Conservation (phyloP, 2,329 filamentous ascomycete genomes). For the Fusarium sterilihyphosum region DNA sequence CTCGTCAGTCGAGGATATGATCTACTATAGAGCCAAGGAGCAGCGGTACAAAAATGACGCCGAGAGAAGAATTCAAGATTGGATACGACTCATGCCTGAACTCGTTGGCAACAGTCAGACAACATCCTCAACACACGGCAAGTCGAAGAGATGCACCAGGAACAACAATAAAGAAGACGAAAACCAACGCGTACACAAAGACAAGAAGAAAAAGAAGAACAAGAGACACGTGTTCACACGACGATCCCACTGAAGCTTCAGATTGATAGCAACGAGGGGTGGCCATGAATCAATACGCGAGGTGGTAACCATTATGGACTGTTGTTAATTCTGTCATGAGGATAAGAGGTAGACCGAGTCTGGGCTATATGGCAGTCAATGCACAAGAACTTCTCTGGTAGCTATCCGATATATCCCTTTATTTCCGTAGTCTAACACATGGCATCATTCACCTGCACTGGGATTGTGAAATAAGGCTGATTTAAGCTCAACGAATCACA, state of each 20-base stretch:
- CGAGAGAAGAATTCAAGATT: conserved; percentile 22
- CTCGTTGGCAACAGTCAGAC: background rate
- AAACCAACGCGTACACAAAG: background rate
- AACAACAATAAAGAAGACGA: background rate
- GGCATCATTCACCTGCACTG: background rate
- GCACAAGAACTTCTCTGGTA: background rate
- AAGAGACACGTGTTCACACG: conserved; percentile 1
- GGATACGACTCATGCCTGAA: conserved; percentile 23
- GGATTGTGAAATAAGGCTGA: background rate
- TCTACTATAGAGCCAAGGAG: conserved; percentile 18
- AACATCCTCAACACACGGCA: background rate
- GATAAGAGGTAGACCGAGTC: background rate
- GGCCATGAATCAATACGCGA: background rate
- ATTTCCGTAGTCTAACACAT: background rate
- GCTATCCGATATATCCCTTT: background rate
- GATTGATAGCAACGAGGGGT: background rate
- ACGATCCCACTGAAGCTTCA: background rate
- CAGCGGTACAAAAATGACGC: conserved; percentile 20
- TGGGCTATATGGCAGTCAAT: background rate
- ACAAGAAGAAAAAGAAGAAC: background rate
- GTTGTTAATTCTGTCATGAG: background rate
- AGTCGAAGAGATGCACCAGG: background rate
- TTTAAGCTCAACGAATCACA: conserved; percentile 23
- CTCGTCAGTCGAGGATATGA: conserved; percentile 8
- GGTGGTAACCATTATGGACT: background rate